phyloP scores from a whole-genome alignment of 768 basidiomycete genomes.

The Neoboletus subvelutipes region DNA sequence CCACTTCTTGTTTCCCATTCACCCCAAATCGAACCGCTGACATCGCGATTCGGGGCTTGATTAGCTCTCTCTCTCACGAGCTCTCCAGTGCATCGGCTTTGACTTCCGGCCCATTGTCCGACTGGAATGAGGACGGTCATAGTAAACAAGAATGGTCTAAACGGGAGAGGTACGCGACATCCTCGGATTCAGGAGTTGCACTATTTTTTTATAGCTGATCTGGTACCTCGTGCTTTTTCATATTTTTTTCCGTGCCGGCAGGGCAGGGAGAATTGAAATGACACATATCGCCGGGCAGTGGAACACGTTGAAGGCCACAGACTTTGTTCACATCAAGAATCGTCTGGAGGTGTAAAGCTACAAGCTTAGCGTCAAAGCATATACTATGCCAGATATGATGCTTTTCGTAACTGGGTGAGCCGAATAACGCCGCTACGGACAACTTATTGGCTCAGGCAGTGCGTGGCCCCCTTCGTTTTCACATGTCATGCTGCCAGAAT shows the following conservation, averaged over 20 bases:
- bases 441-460: constrained; percentile 1
- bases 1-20: constrained; percentile 56
- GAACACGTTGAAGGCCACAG: constrained; percentile 47
- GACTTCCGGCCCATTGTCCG: constrained; percentile 37
- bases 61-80: constrained; percentile 49
- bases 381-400: constrained; percentile 21
- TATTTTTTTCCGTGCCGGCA: constrained; percentile 25
- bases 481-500: constrained; percentile 9
- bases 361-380: constrained; percentile 8
- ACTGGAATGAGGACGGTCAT: constrained; percentile 54
- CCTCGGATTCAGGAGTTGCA: constrained; percentile 24
- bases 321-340: constrained; percentile 54
- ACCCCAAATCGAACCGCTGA: constrained; percentile 60
- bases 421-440: background rate
- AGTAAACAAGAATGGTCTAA: constrained; percentile 56
- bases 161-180: constrained; percentile 45
- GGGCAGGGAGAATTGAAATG: constrained; percentile 60
- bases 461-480: constrained; percentile 1
- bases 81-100: constrained; percentile 32
- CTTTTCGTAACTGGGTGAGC: constrained; percentile 12
- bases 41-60: constrained; percentile 48
- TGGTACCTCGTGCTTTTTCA: background rate
- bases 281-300: constrained; percentile 46
- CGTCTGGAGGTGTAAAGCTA: constrained; percentile 45
- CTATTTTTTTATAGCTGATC: constrained; percentile 11